Evolutionary conservation across 2,329 filamentous ascomycete species (phyloP).

Genomic region (Epichloe baconii): DNA sequence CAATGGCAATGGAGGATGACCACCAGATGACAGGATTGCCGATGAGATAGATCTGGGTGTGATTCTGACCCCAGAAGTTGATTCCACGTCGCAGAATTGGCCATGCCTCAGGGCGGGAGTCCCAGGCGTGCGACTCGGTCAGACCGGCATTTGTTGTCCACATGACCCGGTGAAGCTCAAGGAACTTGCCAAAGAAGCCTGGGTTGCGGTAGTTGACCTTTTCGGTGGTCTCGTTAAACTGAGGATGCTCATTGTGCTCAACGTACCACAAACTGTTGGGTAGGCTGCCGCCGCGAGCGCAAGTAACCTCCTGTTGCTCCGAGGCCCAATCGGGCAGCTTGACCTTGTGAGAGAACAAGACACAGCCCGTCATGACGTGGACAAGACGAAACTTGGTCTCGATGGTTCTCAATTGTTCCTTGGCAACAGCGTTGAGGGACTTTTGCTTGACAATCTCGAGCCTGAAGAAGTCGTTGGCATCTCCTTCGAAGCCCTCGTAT

Average conservation of each 20-base stretch:
- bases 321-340: constrained; percentile 97
- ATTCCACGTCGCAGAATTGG: constrained; percentile 85
- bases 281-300: constrained; percentile 76
- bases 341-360: constrained; percentile 95
- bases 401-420: constrained; percentile 80
- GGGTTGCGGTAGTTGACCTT: constrained; percentile 94
- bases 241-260: constrained; percentile 77
- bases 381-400: constrained; percentile 93
- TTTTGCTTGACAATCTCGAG: constrained; percentile 88
- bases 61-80: constrained; percentile 95
- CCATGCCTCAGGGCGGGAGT: constrained; percentile 89
- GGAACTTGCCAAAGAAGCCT: constrained; percentile 95
- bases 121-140: constrained; percentile 94
- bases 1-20: constrained; percentile 67
- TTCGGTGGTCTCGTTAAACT: constrained; percentile 61
- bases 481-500: constrained; percentile 90
- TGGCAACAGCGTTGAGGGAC: constrained; percentile 66
- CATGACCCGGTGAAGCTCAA: constrained; percentile 95
- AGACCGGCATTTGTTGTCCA: constrained; percentile 96
- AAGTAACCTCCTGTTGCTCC: constrained; percentile 98
- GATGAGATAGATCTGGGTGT: constrained; percentile 91
- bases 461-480: constrained; percentile 92
- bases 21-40: constrained; percentile 96
- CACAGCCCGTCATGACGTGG: constrained; percentile 93
- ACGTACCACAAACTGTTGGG: constrained; percentile 98